Evolutionary conservation across 2,329 filamentous ascomycete species (phyloP), one percentile per base, ranked within the genome.

Genomic region (Calonectria henricotiae): DNA sequence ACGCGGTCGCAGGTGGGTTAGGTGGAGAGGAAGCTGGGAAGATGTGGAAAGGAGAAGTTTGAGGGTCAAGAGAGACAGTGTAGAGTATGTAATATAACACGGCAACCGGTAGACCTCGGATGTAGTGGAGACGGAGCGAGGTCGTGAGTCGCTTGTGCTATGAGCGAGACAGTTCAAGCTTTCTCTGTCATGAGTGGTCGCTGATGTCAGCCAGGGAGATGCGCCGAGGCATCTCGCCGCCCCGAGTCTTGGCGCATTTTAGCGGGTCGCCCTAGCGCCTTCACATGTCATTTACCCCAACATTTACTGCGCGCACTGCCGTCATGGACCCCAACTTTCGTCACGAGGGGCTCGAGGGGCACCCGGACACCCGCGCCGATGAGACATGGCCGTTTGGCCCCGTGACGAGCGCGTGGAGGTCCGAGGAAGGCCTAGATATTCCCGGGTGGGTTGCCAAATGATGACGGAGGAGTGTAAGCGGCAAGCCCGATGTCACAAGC

Each of bases 201-300:
- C 75, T 76, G 75, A 77, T 68, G 69, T 77, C 75, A 77, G 75
- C 69, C 72, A 66, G 69, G 60, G 70, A 55, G 69, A 69, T 65
- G 51, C 62, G 54, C 64, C 72, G 79, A 81, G 80, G 79, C 79
- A 81, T 78, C 77, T 79, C 67, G 69, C 68, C 61, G 74, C 73
- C 72, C 72, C 60, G 69, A 65, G 75, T 58, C 71, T 74, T 74
- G 73, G 76, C 75, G 41, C 60, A 30, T 51, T 44, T 58, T 51
- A 62, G 62, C 68, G 63, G 46, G 46, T 46, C 41, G 60, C 66
- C 70, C 61, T 74, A 75, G 79, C 72, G 78, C 61, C 72, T 77
- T 78, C 79, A 80, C 79, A 80, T 80, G 79, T 72, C 54, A 75
- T 63, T 71, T 71, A 73, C 76, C 75, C 76, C 76, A 76, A 73